Conservation (phyloP, 1,139 yeast species). For the Taphrina wiesneri region DNA sequence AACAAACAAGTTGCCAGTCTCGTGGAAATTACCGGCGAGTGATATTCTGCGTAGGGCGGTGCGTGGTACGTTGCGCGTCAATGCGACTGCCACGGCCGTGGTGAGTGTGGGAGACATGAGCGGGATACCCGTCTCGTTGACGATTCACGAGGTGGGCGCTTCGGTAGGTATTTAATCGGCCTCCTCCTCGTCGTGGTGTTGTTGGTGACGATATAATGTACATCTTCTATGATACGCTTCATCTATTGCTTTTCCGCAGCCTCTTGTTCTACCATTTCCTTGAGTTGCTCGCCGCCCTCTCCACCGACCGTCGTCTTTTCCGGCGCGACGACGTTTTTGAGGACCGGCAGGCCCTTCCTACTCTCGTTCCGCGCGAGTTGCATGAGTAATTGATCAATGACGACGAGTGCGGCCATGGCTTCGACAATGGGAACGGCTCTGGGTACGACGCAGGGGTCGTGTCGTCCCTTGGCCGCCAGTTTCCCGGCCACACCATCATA, state of each 20-base stretch:
- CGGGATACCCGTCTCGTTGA: constrained; percentile 2
- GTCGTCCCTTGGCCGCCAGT: constrained; percentile 95
- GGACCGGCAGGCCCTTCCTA: constrained; percentile 40
- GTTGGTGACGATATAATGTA: too few species aligned
- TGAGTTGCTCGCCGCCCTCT: constrained; percentile 10
- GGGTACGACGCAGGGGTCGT: constrained; percentile 97
- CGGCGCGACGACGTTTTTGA: constrained; percentile 19
- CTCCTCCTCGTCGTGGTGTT: too few species aligned
- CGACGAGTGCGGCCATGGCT: constrained; percentile 92
- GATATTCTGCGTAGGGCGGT: constrained; percentile 27
- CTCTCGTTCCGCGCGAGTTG: constrained; percentile 80
- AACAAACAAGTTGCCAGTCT: constrained; percentile 23
- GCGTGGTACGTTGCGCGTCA: constrained; percentile 22
- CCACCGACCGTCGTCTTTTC: constrained; percentile 23
- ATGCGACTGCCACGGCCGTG: constrained; percentile 23
- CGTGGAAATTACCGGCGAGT: constrained; percentile 30
- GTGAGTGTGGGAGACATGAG: constrained; percentile 15
- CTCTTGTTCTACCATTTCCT: constrained; percentile 13
- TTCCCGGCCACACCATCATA: constrained; percentile 86
- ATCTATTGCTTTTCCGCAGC: background rate
- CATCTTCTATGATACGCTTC: too few species aligned
- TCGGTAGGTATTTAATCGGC: constrained; percentile 18
- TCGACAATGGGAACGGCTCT: constrained; percentile 98
- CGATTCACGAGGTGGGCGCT: constrained; percentile 24
- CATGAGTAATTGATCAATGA: constrained; percentile 79